Base-by-base conservation (phyloP, 2,329 filamentous ascomycete genomes). In the Cladosporium sp. region DNA sequence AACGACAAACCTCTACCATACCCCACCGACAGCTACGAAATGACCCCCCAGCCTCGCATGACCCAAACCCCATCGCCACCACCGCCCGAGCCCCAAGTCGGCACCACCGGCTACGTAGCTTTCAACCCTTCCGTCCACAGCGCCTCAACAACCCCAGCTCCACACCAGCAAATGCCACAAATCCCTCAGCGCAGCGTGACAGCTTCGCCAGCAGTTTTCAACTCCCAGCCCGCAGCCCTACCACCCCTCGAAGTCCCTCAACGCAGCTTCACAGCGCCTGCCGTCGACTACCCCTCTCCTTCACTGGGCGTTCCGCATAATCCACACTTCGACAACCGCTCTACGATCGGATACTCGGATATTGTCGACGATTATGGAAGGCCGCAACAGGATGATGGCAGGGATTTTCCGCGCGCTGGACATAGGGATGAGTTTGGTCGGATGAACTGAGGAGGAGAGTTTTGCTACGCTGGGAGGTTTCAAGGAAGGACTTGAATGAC, bases 21-120 rank as follows among this genome's bases (percentile, higher is more conserved):
- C 4, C 49, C 55, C 1, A 49, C 48, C 19, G 50, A 65, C 20
- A 61, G 59, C 56, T 66, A 65, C 49, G 64, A 67, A 52, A 66
- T 67, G 64, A 59, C 52, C 18, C 12, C 54, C 3, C 52, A 59
- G 12, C 32, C 32, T 4, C 32, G 15, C 32, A 35, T 35, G 15
- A 35, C 32, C 7, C 32, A 32, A 52, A 58, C 15, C 35, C 57
- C n/a, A 50, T 52, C 41, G 38, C 43, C 38, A 25, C 42, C 18
- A n/a, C 47, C 41, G 12, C 43, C 51, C 29, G 13, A 35, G 16
- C 50, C 55, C 16, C 25, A 52, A 7, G 48, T 49, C 16, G 49
- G 45, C 35, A 32, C 38, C 5, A 55, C 56, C 29, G 55, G 56
- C 30, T 67, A 66, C 47, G 54, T 62, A 6, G 60, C 65, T 13